phyloP scores from a whole-genome alignment of 495 filamentous ascomycete genomes.

The Stereocaulon alpinum region DNA sequence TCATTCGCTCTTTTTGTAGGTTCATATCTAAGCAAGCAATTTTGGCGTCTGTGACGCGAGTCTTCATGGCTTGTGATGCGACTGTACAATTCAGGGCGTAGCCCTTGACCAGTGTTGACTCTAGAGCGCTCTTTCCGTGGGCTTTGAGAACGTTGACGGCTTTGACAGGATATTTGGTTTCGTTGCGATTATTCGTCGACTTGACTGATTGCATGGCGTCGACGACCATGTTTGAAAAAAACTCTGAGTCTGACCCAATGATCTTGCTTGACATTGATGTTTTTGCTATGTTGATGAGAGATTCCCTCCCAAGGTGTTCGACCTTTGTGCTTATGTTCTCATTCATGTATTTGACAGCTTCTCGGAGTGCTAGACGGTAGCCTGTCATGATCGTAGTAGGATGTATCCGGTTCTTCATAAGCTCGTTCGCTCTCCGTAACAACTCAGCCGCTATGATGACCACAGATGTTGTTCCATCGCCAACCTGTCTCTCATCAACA shows the following conservation, averaged over 20 bases:
- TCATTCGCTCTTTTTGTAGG: slow-evolving; percentile 97
- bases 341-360: slow-evolving; percentile 97
- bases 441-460: slow-evolving; percentile 96
- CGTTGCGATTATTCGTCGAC: slow-evolving; percentile 76
- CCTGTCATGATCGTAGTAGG: slow-evolving; percentile 98
- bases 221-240: slow-evolving; percentile 94
- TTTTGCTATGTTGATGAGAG: slow-evolving; percentile 88
- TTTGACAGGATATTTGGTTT: slow-evolving; percentile 96
- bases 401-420: slow-evolving; percentile 99
- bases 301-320: slow-evolving; percentile 79
- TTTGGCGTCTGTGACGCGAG: slow-evolving; percentile 83
- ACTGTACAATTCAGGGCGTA: slow-evolving; percentile 99
- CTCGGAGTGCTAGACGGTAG: slow-evolving; percentile 87
- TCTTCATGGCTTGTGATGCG: slow-evolving; percentile 95
- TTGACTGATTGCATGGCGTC: slow-evolving; percentile 96
- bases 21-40: slow-evolving; percentile 98
- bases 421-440: slow-evolving; percentile 85
- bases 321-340: slow-evolving; percentile 95
- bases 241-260: slow-evolving; percentile 90
- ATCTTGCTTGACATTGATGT: slow-evolving; percentile 99
- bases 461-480: slow-evolving; percentile 96
- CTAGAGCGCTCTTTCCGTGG: slow-evolving; percentile 81
- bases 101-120: slow-evolving; percentile 87
- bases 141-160: slow-evolving; percentile 98
- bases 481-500: slow-evolving; percentile 46